Base-by-base conservation (phyloP, 2,329 filamentous ascomycete species). In the Rhynchosporium secalis region DNA sequence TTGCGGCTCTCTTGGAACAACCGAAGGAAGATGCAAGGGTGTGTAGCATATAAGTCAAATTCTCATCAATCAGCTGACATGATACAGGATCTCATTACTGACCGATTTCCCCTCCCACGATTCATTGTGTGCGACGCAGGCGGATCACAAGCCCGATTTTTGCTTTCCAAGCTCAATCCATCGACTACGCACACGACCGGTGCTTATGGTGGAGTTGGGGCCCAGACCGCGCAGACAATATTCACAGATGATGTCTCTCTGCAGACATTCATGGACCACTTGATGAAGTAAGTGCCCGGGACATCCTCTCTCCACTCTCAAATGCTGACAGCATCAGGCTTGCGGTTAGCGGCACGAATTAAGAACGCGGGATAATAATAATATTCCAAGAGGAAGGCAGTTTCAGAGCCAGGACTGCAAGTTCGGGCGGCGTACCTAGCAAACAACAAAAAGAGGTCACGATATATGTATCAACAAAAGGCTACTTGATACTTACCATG, bases 81-180 rank as follows among this genome's bases (percentile, higher is more conserved):
- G 48, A 12, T 38, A 26, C 70, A 96, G 90, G 95, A 99, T 75
- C 86, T 99, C 33, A 97, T 99, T 71, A 91, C 94, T 67, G 95
- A 99, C 72, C 91, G 95, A 56, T 99, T 99, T 80, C 95, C 95
- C n/a, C 85, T 99, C 4, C 95, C 95, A 26, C 91, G 95, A 64
- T 99, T 99, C 81, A 97, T 99, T 73, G 92, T 99, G 58, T 99
- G 95, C 72, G 95, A 99, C 75, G 93, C 94, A n/a, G 95, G 95
- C 69, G 95, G 95, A 59, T 98, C 95, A 0, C 95, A 99, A 75
- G 95, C 95, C 57, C 92, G 95, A 79, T 99, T 99, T 85, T 78
- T 99, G 62, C 82, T 99, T 49, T 96, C 92, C 46, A 99, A 99
- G 80, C 86, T 99, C 64, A 99, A 99, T 78, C 95, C 95, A 0